Conservation (phyloP, 2,329 filamentous ascomycete genomes). For the Hirsutella rhossiliensis region DNA sequence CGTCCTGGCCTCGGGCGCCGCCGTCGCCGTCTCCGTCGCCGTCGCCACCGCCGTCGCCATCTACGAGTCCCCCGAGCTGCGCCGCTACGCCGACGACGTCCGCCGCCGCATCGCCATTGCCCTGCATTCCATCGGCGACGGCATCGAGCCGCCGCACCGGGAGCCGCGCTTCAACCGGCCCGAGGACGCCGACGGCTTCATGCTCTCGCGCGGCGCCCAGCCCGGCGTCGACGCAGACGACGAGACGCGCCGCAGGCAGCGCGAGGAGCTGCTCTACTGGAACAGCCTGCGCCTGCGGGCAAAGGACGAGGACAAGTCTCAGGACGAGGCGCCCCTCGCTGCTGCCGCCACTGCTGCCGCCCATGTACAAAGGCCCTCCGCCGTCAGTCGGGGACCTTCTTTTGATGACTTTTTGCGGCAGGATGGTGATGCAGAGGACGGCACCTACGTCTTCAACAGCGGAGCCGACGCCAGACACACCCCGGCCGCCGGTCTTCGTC, state of each 20-base stretch:
- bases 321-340: too few relatives aligned
- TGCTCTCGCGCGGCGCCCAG: slow-evolving; percentile 36
- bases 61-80: slow-evolving; percentile 52
- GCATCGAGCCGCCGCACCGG: slow-evolving; percentile 33
- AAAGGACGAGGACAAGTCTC: slow-evolving; percentile 18
- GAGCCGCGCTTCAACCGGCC: slow-evolving; percentile 52
- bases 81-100: slow-evolving; percentile 48
- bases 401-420: slow-evolving; percentile 49
- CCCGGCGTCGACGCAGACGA: slow-evolving; percentile 49
- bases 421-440: slow-evolving; percentile 38
- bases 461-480: slow-evolving; percentile 30
- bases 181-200: slow-evolving; percentile 53
- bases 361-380: not conserved
- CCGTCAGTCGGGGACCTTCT: slow-evolving; percentile 20
- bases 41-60: slow-evolving; percentile 47
- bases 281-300: slow-evolving; percentile 43
- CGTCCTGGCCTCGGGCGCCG: slow-evolving; percentile 42
- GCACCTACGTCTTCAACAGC: slow-evolving; percentile 46
- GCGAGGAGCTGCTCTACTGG: slow-evolving; percentile 56
- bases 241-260: slow-evolving; percentile 45
- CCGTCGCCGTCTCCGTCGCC: slow-evolving; percentile 44
- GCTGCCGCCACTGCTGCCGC: too few relatives aligned
- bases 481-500: slow-evolving; percentile 33
- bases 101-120: slow-evolving; percentile 49
- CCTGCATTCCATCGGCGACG: slow-evolving; percentile 46